Percentiles rank a stretch among this genome's conserved stretches.
Conservation (phyloP, 805 yeast species). For the Huiozyma sinensis region DNA sequence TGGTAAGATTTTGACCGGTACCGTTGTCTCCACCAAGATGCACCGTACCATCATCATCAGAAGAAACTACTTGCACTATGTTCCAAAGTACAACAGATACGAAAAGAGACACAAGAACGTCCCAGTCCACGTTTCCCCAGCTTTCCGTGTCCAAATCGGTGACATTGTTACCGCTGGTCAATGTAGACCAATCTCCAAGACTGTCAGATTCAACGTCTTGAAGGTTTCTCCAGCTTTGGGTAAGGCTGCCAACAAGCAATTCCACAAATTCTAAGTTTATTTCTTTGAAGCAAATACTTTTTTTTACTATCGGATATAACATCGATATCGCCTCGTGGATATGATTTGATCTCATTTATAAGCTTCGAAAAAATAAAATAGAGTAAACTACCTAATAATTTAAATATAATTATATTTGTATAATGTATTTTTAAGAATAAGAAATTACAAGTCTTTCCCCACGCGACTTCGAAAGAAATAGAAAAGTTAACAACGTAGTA, state of each 20-base stretch:
- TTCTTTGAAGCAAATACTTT: neutral
- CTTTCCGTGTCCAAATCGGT: slow-evolving; percentile 99
- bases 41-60: slow-evolving; percentile 99
- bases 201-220: slow-evolving; percentile 99
- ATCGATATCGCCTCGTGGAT: neutral
- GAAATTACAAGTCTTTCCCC: no score
- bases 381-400: neutral
- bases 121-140: slow-evolving; percentile 99
- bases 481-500: no score
- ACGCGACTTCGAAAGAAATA: no score
- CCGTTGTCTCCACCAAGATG: slow-evolving; percentile 99
- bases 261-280: slow-evolving; percentile 77
- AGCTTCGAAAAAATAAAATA: no score
- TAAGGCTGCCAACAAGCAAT: slow-evolving; percentile 82
- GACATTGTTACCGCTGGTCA: slow-evolving; percentile 99
- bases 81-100: slow-evolving; percentile 99
- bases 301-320: neutral
- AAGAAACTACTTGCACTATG: slow-evolving; percentile 99
- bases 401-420: slow-evolving; percentile 5
- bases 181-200: slow-evolving; percentile 99
- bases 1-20: slow-evolving; percentile 98
- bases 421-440: slow-evolving; percentile 4
- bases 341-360: neutral
- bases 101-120: slow-evolving; percentile 99
- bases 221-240: slow-evolving; percentile 85